Evolutionary conservation across 805 yeast genomes (phyloP), one percentile per base, ranked within the genome.

Genomic region (Ascoidea asiatica): DNA sequence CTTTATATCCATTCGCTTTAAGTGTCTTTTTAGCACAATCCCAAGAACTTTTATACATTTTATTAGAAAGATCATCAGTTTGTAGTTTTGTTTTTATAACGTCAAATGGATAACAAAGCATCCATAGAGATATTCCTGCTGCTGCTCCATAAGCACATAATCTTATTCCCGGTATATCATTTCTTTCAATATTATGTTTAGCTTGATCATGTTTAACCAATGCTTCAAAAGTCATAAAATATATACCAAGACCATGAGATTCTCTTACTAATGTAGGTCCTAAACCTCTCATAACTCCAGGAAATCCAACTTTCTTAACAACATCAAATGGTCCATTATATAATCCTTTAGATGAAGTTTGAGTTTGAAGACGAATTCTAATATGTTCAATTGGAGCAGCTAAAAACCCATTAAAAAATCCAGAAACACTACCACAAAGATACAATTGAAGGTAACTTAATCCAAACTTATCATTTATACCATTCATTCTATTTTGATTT

Each of bases 331-430:
- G 95, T 1, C 96, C 96, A 38, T 67, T 58, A 48, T 76, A 80
- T 43, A 58, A 59, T 35, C 57, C 56, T 50, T 67, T 69, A n/a
- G 67, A 67, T 2, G 63, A 54, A 7, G 85, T 80, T 61, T 86
- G 95, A 2, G 95, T 87, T 63, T 92, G 99, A 50, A 94, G 72
- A 52, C 97, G 73, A 53, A 92, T 89, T 67, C 99, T 80, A 48
- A 92, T 74, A 58, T 88, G 97, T 61, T 92, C 98, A 50, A 92
- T 90, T 2, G 98, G 98, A 13, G 90, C 73, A 0, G 97, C 95
- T 52, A 90, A 60, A 43, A 89, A 74, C 1, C 95, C 83, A 65
- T 89, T 90, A 23, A 95, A 88, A 44, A 87, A 62, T 21, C 98
- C 98, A 36, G 95, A 96, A n/a, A 82, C 85, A 4, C 80, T 75